These are phyloP conservation scores for Hawksworthiomyces lignivorus DNA, from an alignment of 2,329 filamentous ascomycete genomes.

Conservation along the genomic window DNA sequence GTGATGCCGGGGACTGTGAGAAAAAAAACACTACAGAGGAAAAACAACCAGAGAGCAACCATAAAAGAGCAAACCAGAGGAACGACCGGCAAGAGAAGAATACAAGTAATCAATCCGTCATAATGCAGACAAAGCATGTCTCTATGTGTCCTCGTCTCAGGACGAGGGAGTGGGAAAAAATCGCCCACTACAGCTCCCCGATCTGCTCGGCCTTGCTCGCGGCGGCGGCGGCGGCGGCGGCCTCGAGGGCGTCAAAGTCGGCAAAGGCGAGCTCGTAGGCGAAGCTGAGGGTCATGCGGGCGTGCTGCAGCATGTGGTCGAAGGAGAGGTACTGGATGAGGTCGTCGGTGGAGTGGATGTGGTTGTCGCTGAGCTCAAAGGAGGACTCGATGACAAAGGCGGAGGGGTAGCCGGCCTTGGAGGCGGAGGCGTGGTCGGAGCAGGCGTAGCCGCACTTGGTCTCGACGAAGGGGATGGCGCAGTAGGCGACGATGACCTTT, in stretches of 20 bases:
- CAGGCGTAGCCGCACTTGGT: slow-evolving; percentile 50
- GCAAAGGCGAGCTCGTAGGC: slow-evolving; percentile 37
- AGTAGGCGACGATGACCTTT: slow-evolving; percentile 78
- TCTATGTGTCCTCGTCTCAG: too few relatives aligned
- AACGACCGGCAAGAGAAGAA: too few relatives aligned
- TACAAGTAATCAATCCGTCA: too few relatives aligned
- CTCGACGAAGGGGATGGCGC: slow-evolving; percentile 56
- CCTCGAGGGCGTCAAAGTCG: slow-evolving; percentile 25
- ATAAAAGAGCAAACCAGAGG: too few relatives aligned
- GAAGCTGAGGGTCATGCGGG: slow-evolving; percentile 40
- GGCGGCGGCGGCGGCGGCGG: slow-evolving; percentile 7
- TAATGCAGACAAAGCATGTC: too few relatives aligned
- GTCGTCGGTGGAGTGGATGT: slow-evolving; percentile 68
- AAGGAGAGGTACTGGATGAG: slow-evolving; percentile 62
- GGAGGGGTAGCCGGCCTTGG: slow-evolving; percentile 57
- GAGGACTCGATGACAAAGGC: slow-evolving; percentile 57
- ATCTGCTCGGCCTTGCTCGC: slow-evolving; percentile 6
- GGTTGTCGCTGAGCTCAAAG: slow-evolving; percentile 54
- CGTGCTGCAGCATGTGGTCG: slow-evolving; percentile 59
- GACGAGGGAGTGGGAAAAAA: too few relatives aligned
- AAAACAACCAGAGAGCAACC: too few relatives aligned
- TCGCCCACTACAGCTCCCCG: slow-evolving; percentile 19
- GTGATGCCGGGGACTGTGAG: too few relatives aligned
- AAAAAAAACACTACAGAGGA: too few relatives aligned
- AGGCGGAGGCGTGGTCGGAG: slow-evolving; percentile 62